Evolutionary conservation across 1,284 basidiomycete genomes (phyloP).

Genomic region (Takashimella koratensis): DNA sequence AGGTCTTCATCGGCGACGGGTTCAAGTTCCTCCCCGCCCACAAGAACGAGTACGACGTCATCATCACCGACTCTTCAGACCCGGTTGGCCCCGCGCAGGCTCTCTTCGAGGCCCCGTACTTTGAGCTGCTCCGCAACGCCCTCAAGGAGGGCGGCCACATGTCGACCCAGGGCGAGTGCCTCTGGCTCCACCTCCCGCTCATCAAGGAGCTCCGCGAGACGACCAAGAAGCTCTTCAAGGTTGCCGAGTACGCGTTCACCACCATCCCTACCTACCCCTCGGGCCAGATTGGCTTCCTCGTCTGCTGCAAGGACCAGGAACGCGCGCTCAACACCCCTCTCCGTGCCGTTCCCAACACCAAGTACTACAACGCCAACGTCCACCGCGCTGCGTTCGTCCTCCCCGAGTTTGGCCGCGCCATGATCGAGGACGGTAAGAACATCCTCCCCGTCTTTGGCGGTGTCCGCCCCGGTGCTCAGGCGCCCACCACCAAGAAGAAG

Average conservation of each 20-base stretch:
- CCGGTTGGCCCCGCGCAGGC: conserved; percentile 93
- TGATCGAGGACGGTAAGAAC: conserved; percentile 68
- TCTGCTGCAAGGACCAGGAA: conserved; percentile 75
- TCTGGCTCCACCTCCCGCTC: conserved; percentile 90
- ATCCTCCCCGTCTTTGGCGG: conserved; percentile 63
- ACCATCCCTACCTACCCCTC: conserved; percentile 97
- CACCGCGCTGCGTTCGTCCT: conserved; percentile 84
- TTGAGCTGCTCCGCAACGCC: conserved; percentile 86
- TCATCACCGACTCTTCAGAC: conserved; percentile 98
- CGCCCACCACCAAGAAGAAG: conserved; percentile 59
- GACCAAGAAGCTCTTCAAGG: conserved; percentile 75
- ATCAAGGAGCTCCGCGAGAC: conserved; percentile 81
- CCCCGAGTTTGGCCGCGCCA: conserved; percentile 81
- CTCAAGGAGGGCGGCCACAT: conserved; percentile 88
- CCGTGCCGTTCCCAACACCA: conserved; percentile 65
- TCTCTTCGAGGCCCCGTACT: conserved; percentile 97
- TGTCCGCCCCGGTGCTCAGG: conserved; percentile 52
- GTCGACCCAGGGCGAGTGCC: conserved; percentile 92
- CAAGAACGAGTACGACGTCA: conserved; percentile 89
- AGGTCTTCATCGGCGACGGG: conserved; percentile 88
- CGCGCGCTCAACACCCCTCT: conserved; percentile 67
- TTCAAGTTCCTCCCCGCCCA: conserved; percentile 95
- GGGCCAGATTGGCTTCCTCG: conserved; percentile 93
- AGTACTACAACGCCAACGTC: conserved; percentile 82
- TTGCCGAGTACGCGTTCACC: conserved; percentile 88